Evolutionary conservation across 768 basidiomycete genomes (phyloP), one percentile per base, ranked within the genome.

Genomic region (Collybia nuda): DNA sequence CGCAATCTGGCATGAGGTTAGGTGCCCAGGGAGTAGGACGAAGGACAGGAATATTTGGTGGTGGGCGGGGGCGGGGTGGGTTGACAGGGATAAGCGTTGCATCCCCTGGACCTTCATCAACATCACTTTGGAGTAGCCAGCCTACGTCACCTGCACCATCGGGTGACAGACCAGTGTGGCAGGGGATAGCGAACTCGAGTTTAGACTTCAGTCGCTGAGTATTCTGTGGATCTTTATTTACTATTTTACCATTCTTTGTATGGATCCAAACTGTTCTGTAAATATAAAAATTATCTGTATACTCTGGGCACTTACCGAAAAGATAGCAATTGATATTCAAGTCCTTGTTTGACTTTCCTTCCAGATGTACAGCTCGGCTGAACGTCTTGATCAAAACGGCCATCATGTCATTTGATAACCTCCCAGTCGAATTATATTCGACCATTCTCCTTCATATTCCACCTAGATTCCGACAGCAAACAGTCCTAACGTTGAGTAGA

Each of bases 341-440:
- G 3, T 32, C 3, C 12, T 9, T 3, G 19, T 14, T 40, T 40
- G 37, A 15, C 44, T 15, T 36, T 19, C 5, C 32, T 15, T 17
- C 8, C n/a, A n/a, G n/a, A n/a, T 44, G 22, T 9, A 28, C 41
- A 7, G 22, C 40, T 15, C 9, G 40, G 15, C 22, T 12, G 17
- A 44, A 36, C 54, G 44, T 44, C 9, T 32, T 14, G 14, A 11
- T 32, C 32, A 24, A 22, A 35, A 40, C 32, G 29, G 50, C 51
- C 44, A 54, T 49, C 57, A 65, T 65, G 64, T 62, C 62, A 26
- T 53, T 72, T 15, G 64, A 61, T 12, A 44, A 40, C 3, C 66
- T 92, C 18, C 89, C 90, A 7, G 62, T 80, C 3, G 90, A 93
- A 65, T 71, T 93, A 6, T 85, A 86, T 63, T 70, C 76, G 15